Conservation (phyloP, 2,329 filamentous ascomycete genomes). For the Xylaria sp. region DNA sequence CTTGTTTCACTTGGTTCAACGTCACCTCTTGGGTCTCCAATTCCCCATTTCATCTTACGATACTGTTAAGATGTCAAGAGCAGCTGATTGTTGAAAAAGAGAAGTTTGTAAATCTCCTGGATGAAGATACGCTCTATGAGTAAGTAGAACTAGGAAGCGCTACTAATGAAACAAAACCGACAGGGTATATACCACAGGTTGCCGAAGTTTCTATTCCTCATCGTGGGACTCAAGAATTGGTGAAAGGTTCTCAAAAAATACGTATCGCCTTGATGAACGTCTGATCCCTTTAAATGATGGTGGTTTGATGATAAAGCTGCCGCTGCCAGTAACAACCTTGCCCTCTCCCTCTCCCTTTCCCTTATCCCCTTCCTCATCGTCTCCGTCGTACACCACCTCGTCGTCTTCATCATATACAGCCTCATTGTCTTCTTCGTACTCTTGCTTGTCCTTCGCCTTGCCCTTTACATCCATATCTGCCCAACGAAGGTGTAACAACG, state of each 20-base stretch:
- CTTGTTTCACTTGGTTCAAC: constrained; percentile 41
- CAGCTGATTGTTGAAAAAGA: background rate
- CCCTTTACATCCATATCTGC: background rate
- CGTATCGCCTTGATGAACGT: background rate
- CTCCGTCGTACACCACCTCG: too few species aligned
- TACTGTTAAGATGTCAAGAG: background rate
- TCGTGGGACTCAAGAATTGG: background rate
- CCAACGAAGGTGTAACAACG: too few species aligned
- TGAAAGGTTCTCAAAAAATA: background rate
- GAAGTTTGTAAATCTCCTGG: background rate
- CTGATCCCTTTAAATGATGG: background rate
- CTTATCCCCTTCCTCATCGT: background rate
- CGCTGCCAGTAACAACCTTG: background rate
- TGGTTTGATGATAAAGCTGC: background rate
- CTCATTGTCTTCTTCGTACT: too few species aligned
- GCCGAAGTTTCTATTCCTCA: constrained; percentile 12
- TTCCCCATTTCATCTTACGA: background rate
- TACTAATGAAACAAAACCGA: constrained; percentile 1
- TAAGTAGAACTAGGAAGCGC: constrained; percentile 12
- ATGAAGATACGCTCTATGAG: background rate
- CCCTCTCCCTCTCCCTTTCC: background rate
- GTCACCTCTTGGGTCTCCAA: constrained; percentile 20
- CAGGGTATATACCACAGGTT: background rate
- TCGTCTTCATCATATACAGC: too few species aligned
- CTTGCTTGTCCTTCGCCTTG: background rate